Base-by-base conservation (phyloP, 176 grass and related monocot species). In the Eragrostis nindensis region DNA sequence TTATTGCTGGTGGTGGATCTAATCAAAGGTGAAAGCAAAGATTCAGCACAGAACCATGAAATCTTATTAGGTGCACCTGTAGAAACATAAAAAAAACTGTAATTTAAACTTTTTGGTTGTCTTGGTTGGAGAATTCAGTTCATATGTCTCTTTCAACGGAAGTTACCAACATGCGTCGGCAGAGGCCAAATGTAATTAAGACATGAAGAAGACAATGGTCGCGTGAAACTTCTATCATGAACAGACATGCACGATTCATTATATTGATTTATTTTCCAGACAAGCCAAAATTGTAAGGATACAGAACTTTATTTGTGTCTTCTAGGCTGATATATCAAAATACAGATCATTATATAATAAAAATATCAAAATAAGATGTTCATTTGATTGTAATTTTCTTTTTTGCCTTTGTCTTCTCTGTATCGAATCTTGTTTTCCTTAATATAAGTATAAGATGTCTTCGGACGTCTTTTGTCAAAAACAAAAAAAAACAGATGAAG, bases 11-110 rank as follows among this genome's bases (percentile, higher is more conserved):
- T 43, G 41, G 13, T 68, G n/a, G n/a, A n/a, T n/a, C 39, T 7
- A 67, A 22, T 54, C 11, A 21, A 7, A 16, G 7, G 55, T 39
- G 75, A 75, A 61, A 46, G 48, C 71, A 83, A 15, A 57, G 62
- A 83, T 68, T 36, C 38, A 39, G 5, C 62, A 45, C 24, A 13
- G 49, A 46, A 68, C 24, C 60, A n/a, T 83, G 40, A 66, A 66
- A 83, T 83, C 73, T 78, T 57, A 66, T 65, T 87, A 87, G 86
- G 80, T 83, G 48, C 73, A 87, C 74, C 86, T n/a, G n/a, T n/a
- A 69, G 18, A 12, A 78, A 66, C 68, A 47, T 77, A n/a, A n/a
- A 77, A 46, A 13, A 54, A 47, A n/a, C 47, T 39, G n/a, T 48
- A 47, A 62, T 57, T 66, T 25, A 48, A 21, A 48, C n/a, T 56